Base-by-base conservation (phyloP, 495 filamentous ascomycete species). In the Podospora didyma region DNA sequence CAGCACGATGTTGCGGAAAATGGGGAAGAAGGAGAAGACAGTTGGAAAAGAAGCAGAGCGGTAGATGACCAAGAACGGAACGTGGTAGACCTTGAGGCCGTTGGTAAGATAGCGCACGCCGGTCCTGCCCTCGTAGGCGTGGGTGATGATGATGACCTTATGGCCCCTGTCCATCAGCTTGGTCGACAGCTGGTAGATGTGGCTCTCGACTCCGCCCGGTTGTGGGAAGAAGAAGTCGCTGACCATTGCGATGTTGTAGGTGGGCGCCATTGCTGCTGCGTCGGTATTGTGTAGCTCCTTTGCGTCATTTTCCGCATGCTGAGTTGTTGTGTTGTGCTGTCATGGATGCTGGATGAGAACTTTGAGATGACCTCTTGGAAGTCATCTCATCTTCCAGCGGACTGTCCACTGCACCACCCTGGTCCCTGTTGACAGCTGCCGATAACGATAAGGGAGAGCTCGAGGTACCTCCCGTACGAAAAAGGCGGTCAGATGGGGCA, bases 161-260 rank as follows among this genome's bases (percentile, higher is more conserved):
- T 98, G 94, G 31, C 94, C 94, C 22, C 94, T 88, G 69, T 98
- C 95, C 50, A 96, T 89, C 59, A 98, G 82, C 79, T 97, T 97
- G 28, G 87, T 89, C 35, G 94, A 94, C 39, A 98, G 79, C 73
- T 98, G 94, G 72, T 97, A 98, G 56, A 98, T 97, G 75, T 98
- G 94, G 75, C 89, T 94, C 78, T 98, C 94, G 56, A 98, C 83
- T 46, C 94, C 94, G 60, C 92, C 92, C 42, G 93, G 92, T 63
- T 97, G 95, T 21, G 94, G 94, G 65, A 93, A 98, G 83, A 98
- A 98, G 82, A 93, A 97, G 77, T 98, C 94, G 80, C 93, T 92
- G 79, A 96, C 88, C 94, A 98, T 97, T 34, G 80, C 79, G 71
- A 83, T 82, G 60, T 80, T 81, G 75, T 86, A 86, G 21, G 82